Evolutionary conservation across 768 basidiomycete species (phyloP), one percentile per base, ranked within the genome.

Genomic region (Amanita subjunquillea): DNA sequence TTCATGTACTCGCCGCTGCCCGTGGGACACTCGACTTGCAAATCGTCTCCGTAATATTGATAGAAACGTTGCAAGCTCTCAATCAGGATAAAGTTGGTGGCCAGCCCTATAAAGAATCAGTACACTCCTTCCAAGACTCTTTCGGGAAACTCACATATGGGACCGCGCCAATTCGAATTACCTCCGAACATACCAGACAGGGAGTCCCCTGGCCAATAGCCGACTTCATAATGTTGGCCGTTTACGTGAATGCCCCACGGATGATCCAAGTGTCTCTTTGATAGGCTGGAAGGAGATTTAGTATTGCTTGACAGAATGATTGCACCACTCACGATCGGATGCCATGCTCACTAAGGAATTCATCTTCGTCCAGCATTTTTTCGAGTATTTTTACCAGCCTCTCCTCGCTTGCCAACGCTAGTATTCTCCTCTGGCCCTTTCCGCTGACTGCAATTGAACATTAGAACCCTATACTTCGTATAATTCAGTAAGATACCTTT

Each of bases 1-100:
- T 92, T 90, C 93, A 97, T 97, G 68, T 85, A 91, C 59, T 96
- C 94, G n/a, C 96, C 96, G 56, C 86, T 89, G 25, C 93, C 92
- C 0, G 91, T 93, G 4, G 96, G 96, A 62, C 96, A 99, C 67
- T 99, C 96, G 27, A 79, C 78, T 70, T 90, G 86, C 34, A 97
- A 70, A 20, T 88, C 85, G 52, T 92, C 85, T 2, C 96, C 96
- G 59, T 96, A 98, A 69, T 97, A 99, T 61, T 95, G 91, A 66
- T 98, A 87, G 77, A 98, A 98, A 20, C 96, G 80, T 67, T 98
- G 96, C 50, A 99, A 75, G 63, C 87, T 91, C 69, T 97, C 95
- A 57, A 97, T 96, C 48, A 98, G 77, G 51, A 99, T 64, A 72
- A 96, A 96, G 67, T 95, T 98, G 50, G 91, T 90, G 7, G 96